Evolutionary conservation across 192 early-diverging fungal species (phyloP), one percentile per base, ranked within the genome.

Genomic region (Coemansia aciculifera): DNA sequence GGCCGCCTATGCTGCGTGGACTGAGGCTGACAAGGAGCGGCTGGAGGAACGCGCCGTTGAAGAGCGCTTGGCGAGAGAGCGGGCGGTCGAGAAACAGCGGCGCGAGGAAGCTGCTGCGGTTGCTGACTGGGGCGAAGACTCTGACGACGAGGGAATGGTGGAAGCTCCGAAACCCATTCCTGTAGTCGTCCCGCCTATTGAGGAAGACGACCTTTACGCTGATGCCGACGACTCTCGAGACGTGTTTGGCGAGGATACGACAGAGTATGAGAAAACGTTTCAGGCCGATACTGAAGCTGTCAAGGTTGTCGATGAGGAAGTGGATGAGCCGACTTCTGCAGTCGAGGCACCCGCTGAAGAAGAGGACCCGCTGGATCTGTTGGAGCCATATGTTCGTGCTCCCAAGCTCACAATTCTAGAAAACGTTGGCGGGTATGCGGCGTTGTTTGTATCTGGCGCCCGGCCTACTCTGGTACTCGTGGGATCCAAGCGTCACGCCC

Each of bases 71-170:
- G 68, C 66, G 31, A 48, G 57, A 2, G 65, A 66, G 59, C 69
- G 66, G 10, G 73, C 70, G 2, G 32, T 52, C 6, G 67, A 43
- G 29, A 69, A 66, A 57, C 66, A 64, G 60, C 67, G 65, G 42
- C 73, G 62, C 34, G 73, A 75, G n/a, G 73, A 81, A 6, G 37
- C 34, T 9, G 48, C 52, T 21, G 69, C 63, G 19, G 59, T 66
- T 12, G 78, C 69, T 15, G 78, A 80, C 44, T 80, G 78, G 78
- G 73, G 67, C 59, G 78, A 80, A 1, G 72, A 69, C 24, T 73
- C 72, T n/a, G 77, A 74, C 0, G 72, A 64, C 17, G 77, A 67
- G 29, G 24, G n/a, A 11, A 13, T 17, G 17, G 48, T 8, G 9
- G 46, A 27, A 15, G 11, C 24, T 11, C 21, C 51, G 2, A 52